Evolutionary conservation across 345 rosid genomes (phyloP), one percentile per base, ranked within the genome.

Genomic region (Toxicodendron radicans): DNA sequence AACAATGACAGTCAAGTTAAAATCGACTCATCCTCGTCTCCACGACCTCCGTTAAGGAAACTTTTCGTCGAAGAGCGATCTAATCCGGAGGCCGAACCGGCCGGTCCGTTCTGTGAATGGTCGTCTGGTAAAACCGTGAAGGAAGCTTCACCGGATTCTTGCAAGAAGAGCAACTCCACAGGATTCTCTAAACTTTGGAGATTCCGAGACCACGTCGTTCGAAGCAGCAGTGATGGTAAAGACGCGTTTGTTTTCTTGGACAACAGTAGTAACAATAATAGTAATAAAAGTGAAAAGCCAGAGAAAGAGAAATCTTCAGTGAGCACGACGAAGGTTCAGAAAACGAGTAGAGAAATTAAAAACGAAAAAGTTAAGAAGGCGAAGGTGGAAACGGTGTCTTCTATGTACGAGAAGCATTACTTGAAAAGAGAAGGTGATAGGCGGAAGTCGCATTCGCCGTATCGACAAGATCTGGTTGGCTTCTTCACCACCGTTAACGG

Each of bases 401-500:
- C 91, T 14, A 83, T 82, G 35, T 89, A 81, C 74, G 91, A 85
- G 81, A 78, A 10, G 82, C 83, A 82, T 9, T 90, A 90, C 77
- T 80, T 80, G 78, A 24, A 45, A n/a, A 86, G 68, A 79, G 87
- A 85, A 54, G 83, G 80, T 65, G 83, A 74, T n/a, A 92, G 85
- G 70, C 90, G 87, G 45, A 80, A 78, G 75, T 79, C 95, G 53
- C 87, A 89, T 49, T 79, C 91, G 75, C 95, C 97, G 74, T 92
- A 92, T 78, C 74, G 83, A 72, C 83, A 63, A 16, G 88, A 77
- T 41, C 72, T 86, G 33, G 85, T 90, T 30, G 97, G 97, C 0
- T 85, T 92, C 74, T 90, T 92, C 83, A 79, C 97, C 14, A 87
- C 79, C 71, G 85, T 85, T 0, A 86, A 78, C 74, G 92, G 91